Percentiles rank a stretch among this genome's conserved stretches.
phyloP scores from a whole-genome alignment of 345 rosid species.

The Dipteronia dyeriana region DNA sequence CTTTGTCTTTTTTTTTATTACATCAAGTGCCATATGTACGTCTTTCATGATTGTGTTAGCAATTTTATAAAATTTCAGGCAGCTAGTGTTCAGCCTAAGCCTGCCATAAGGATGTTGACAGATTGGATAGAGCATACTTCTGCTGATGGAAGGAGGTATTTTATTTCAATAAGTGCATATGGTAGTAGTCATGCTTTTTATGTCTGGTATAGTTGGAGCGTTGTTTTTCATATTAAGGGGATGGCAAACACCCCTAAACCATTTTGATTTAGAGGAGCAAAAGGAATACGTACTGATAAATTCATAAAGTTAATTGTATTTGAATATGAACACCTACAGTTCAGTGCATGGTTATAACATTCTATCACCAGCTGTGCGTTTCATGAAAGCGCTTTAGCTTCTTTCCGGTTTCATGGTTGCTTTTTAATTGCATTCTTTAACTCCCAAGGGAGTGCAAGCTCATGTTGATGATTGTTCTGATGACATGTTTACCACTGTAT shows the following conservation, averaged over 20 bases:
- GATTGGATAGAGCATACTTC: constrained; percentile 91
- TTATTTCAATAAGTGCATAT: constrained; percentile 8
- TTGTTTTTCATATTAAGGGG: neutral
- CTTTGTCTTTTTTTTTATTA: constrained; percentile 5
- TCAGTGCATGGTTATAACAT: neutral
- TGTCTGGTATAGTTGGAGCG: constrained; percentile 9
- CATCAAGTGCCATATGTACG: constrained; percentile 1
- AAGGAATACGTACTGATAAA: neutral
- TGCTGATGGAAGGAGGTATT: constrained; percentile 82
- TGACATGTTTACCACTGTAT: neutral
- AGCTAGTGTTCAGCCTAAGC: constrained; percentile 38
- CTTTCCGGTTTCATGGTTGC: neutral
- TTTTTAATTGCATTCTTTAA: neutral
- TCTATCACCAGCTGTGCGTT: neutral
- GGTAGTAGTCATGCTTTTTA: neutral
- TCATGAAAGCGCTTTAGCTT: neutral
- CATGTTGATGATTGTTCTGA: neutral
- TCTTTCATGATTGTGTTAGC: constrained; percentile 4
- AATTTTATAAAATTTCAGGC: constrained; percentile 38
- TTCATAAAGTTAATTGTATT: neutral
- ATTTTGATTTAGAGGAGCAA: neutral
- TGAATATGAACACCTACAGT: neutral
- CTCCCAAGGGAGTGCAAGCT: neutral
- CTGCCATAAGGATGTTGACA: constrained; percentile 42
- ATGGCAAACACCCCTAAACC: neutral